A percentile compares a stretch with the other conserved stretches of the same genome.
These are phyloP conservation scores for Blastobotrys proliferans DNA, from an alignment of 1,139 yeast species.

Conservation along the genomic window DNA sequence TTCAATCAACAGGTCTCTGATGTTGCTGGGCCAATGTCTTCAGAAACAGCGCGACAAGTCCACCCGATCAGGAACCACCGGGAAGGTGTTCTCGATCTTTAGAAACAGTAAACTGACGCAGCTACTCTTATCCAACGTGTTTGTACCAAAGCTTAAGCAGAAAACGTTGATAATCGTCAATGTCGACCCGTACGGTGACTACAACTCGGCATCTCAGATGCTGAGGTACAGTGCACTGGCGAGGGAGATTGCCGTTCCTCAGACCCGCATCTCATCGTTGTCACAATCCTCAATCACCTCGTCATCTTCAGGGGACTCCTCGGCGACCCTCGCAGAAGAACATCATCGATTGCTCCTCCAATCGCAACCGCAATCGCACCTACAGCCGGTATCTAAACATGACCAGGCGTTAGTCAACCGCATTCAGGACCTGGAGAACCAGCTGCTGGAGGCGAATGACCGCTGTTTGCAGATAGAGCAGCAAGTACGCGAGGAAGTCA, in stretches of 20 bases:
- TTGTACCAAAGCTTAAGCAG: slow-evolving; percentile 34
- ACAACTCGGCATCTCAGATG: slow-evolving; percentile 53
- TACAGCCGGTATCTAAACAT: slow-evolving; percentile 5
- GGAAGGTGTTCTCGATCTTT: slow-evolving; percentile 33
- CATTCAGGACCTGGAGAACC: slow-evolving; percentile 26
- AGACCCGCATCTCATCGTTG: slow-evolving; percentile 21
- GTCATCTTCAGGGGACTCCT: slow-evolving; percentile 12
- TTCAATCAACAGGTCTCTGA: slow-evolving; percentile 43
- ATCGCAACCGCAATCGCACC: neutral
- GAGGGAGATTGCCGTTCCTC: slow-evolving; percentile 28
- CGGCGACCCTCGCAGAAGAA: slow-evolving; percentile 14
- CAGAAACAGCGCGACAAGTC: slow-evolving; percentile 34
- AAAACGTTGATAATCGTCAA: slow-evolving; percentile 44
- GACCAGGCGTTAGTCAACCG: slow-evolving; percentile 15
- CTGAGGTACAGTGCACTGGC: slow-evolving; percentile 41
- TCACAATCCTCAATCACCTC: slow-evolving; percentile 9
- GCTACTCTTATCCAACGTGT: slow-evolving; percentile 44
- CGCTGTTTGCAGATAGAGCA: slow-evolving; percentile 29
- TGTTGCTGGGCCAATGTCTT: slow-evolving; percentile 47
- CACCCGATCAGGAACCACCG: slow-evolving; percentile 24
- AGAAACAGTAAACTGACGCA: slow-evolving; percentile 48
- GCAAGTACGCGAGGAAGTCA: slow-evolving; percentile 33
- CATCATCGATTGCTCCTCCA: slow-evolving; percentile 12
- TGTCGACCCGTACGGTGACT: slow-evolving; percentile 60
- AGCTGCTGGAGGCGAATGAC: slow-evolving; percentile 23